These are phyloP conservation scores for Plantago lanceolata DNA, from an alignment of 305 asterid species.

Conservation along the genomic window DNA sequence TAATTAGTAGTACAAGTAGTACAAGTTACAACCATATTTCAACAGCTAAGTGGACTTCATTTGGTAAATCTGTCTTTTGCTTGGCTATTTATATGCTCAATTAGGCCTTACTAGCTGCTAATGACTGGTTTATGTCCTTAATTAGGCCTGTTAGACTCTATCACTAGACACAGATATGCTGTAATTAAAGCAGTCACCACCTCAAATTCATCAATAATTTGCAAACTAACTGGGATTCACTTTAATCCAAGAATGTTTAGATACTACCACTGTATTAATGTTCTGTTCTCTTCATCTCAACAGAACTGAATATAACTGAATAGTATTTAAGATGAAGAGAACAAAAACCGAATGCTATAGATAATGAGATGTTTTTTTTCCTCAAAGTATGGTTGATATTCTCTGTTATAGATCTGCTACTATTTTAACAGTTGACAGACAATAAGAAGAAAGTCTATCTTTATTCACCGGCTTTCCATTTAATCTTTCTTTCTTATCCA, in stretches of 20 bases:
- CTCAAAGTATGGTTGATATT: too few relatives aligned
- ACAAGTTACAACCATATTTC: conserved; percentile 24
- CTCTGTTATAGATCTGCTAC: too few relatives aligned
- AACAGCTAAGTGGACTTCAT: conserved; percentile 41
- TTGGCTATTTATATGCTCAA: not conserved
- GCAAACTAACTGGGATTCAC: not conserved
- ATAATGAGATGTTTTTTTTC: too few relatives aligned
- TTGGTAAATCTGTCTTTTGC: not conserved
- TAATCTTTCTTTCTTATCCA: conserved; percentile 26
- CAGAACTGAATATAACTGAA: too few relatives aligned
- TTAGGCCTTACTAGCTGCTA: not conserved
- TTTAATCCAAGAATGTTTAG: too few relatives aligned
- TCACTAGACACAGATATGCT: not conserved
- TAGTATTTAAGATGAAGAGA: too few relatives aligned
- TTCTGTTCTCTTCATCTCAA: too few relatives aligned
- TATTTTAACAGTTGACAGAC: too few relatives aligned
- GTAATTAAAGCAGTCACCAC: not conserved
- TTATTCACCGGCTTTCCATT: conserved; percentile 25
- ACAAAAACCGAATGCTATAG: too few relatives aligned
- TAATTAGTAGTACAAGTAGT: too few relatives aligned
- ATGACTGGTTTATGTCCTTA: not conserved
- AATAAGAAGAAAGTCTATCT: not conserved
- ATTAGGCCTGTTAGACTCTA: not conserved
- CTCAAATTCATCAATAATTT: too few relatives aligned
- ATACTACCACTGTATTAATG: too few relatives aligned